Evolutionary conservation across 805 yeast genomes (phyloP).

Genomic region (Kluyveromyces siamensis): DNA sequence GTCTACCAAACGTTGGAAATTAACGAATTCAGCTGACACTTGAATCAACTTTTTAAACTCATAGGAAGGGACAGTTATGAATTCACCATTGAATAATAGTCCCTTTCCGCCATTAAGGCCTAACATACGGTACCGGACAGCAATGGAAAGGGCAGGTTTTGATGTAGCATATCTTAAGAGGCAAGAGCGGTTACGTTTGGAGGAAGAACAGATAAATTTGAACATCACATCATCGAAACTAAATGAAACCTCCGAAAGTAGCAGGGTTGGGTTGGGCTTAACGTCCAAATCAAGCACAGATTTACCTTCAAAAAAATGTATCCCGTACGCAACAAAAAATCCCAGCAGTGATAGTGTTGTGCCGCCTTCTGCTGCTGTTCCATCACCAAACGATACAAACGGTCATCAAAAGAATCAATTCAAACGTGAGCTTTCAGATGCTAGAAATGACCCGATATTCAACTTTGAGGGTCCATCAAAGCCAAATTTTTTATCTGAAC

Average conservation of each 20-base stretch:
- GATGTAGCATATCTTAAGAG: constrained; percentile 38
- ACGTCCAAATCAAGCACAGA: background rate
- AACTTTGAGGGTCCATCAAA: background rate
- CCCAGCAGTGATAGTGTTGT: background rate
- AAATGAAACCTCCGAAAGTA: too few species aligned
- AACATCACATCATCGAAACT: too few species aligned
- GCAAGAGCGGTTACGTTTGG: background rate
- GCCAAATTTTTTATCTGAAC: background rate
- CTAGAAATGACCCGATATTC: background rate
- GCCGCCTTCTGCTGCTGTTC: background rate
- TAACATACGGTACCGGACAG: constrained; percentile 53
- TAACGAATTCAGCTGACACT: too few species aligned
- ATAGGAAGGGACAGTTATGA: background rate
- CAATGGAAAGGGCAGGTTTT: constrained; percentile 77
- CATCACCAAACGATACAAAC: background rate
- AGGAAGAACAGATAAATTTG: too few species aligned
- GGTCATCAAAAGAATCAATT: background rate
- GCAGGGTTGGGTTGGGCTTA: too few species aligned
- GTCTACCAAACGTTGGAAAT: background rate
- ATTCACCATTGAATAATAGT: constrained; percentile 23
- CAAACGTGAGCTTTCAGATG: background rate
- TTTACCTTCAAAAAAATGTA: background rate
- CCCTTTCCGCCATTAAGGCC: constrained; percentile 65
- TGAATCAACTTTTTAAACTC: background rate
- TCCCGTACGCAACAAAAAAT: background rate